Base-by-base conservation (phyloP, 345 rosid species). In the Populus euphratica region DNA sequence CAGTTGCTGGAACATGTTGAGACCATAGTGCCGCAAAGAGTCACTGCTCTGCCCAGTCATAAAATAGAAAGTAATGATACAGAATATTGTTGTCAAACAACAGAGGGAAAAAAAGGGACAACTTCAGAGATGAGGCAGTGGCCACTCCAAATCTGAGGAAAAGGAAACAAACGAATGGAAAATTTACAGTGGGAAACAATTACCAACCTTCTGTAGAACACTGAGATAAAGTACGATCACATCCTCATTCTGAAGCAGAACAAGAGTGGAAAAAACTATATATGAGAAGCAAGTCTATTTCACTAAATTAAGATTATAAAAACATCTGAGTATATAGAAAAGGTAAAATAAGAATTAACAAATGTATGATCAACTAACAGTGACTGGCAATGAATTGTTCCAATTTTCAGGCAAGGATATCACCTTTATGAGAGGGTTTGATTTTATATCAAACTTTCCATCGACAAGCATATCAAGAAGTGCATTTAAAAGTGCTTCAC, bases 21-120 rank as follows among this genome's bases (percentile, higher is more conserved):
- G 93, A 85, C 99, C 98, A 83, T 87, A 74, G 80, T 89, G 91
- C 88, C 86, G 90, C 92, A 90, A 85, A 64, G 92, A 89, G 77
- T 90, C 98, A 88, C 99, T 95, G 99, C 99, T 93, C 99, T 95
- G 99, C 93, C 93, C 93, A 89, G 83, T 88, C 88, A 91, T 77
- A 90, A 86, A 87, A 82, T 72, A 83, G 77, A 79, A 66, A 67
- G 74, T 77, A 84, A 86, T 77, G 79, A 74, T 69, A 69, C 68
- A 62, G 36, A 73, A 49, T 64, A 47, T 23, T 18, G 65, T 72
- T 64, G 47, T 18, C 71, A 71, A 44, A 20, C 1, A 44, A 18
- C 27, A 11, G 41, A 14, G 49, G 64, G 35, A 3, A 50, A 47
- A 38, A 33, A 54, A 61, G 27, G 29, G 25, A 31, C 35, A 31